Conservation (phyloP, 257 asterid species). For the Primulina tabacum region DNA sequence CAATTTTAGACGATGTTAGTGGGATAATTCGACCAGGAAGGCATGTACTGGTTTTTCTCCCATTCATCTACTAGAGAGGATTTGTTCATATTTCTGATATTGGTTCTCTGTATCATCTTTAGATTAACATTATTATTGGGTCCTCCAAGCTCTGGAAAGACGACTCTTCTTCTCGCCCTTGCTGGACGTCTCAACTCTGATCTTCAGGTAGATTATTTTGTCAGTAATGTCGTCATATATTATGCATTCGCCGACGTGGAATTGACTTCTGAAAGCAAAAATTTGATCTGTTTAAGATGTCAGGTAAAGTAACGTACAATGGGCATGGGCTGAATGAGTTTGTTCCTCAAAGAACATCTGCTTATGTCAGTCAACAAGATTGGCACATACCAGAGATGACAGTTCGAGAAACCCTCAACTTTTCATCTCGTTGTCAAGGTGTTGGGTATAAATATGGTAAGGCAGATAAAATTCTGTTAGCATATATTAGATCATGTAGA, state of each 20-base stretch:
- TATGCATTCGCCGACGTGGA: background rate
- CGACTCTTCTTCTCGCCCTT: constrained; percentile 78
- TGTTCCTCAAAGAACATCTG: constrained; percentile 84
- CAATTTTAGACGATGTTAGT: constrained; percentile 73
- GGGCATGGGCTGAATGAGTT: constrained; percentile 85
- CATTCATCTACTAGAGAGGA: constrained; percentile 20
- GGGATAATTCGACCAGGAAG: constrained; percentile 97
- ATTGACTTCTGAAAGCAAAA: constrained; percentile 18
- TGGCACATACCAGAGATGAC: constrained; percentile 94
- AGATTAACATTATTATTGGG: constrained; percentile 89
- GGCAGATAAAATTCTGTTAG: constrained; percentile 22
- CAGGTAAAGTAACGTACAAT: constrained; percentile 88
- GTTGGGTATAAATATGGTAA: constrained; percentile 89
- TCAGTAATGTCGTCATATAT: background rate
- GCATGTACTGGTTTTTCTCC: constrained; percentile 34
- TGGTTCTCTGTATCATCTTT: constrained; percentile 29
- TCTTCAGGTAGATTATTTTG: constrained; percentile 59
- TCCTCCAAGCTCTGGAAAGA: constrained; percentile 99
- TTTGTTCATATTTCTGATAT: constrained; percentile 26
- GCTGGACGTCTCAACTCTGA: constrained; percentile 87
- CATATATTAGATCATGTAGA: constrained; percentile 24
- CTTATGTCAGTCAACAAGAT: constrained; percentile 88
- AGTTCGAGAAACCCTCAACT: constrained; percentile 84
- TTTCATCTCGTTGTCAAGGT: constrained; percentile 89
- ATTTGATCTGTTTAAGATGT: constrained; percentile 54